These are phyloP conservation scores for Ophiosphaerella narmari DNA, from an alignment of 2,329 filamentous ascomycete genomes.

Conservation along the genomic window DNA sequence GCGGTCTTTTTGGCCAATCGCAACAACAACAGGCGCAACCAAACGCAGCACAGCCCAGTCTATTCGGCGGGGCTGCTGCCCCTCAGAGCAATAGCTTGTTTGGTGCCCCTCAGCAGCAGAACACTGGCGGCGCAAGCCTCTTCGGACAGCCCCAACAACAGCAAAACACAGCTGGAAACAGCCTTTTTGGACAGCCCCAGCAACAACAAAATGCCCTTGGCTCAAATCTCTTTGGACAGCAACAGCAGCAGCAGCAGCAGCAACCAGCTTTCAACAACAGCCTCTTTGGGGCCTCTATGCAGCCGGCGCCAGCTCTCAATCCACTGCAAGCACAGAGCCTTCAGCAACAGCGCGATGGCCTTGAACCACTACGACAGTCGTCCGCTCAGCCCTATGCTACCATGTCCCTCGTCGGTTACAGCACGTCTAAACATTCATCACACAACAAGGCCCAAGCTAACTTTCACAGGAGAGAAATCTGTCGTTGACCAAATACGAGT, in stretches of 20 bases:
- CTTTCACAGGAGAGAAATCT: constrained; percentile 66
- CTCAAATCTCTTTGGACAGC: constrained; percentile 45
- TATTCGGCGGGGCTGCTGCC: constrained; percentile 20
- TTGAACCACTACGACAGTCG: constrained; percentile 42
- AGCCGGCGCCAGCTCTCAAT: constrained; percentile 37
- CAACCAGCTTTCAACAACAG: constrained; percentile 48
- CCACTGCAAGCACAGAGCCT: constrained; percentile 37
- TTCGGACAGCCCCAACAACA: constrained; percentile 22
- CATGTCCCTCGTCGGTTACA: constrained; percentile 33
- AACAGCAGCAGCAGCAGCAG: constrained; percentile 43
- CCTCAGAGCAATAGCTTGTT: constrained; percentile 12
- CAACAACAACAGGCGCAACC: constrained; percentile 40
- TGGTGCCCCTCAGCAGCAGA: constrained; percentile 9
- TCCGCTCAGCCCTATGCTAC: constrained; percentile 31
- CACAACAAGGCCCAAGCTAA: constrained; percentile 11
- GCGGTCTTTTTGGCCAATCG: constrained; percentile 47
- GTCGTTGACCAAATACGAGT: constrained; percentile 74
- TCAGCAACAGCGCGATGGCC: constrained; percentile 44
- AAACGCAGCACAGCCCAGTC: constrained; percentile 38
- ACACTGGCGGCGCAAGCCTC: constrained; percentile 3
- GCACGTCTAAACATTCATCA: constrained; percentile 18
- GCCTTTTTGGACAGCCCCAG: constrained; percentile 31
- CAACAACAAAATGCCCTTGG: constrained; percentile 43
- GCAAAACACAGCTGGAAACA: constrained; percentile 17
- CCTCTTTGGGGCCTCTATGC: constrained; percentile 42